phyloP scores from a whole-genome alignment of 805 yeast genomes.

The Metschnikowia vanudenii region DNA sequence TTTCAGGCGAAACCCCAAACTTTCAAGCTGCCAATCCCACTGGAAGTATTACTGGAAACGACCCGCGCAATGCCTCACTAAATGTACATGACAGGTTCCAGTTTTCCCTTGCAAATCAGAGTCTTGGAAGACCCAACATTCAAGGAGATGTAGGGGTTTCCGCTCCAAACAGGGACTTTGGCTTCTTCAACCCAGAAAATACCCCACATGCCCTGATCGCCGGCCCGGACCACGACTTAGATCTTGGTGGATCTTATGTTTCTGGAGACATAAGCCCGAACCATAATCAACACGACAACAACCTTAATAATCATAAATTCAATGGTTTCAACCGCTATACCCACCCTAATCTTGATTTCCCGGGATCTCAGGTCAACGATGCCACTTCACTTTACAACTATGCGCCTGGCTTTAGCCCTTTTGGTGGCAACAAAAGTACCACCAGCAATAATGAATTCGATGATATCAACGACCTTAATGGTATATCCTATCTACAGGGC shows the following conservation, averaged over 20 bases:
- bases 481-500: not conserved
- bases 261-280: slow-evolving; percentile 6
- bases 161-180: not conserved
- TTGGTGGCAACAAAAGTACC: not conserved
- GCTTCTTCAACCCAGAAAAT: not conserved
- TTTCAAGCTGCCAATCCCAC: not conserved
- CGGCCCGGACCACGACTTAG: not conserved
- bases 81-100: slow-evolving; percentile 2
- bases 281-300: not conserved
- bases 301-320: not conserved
- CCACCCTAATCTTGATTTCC: not conserved
- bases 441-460: not conserved
- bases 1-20: not conserved
- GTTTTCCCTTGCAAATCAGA: not conserved
- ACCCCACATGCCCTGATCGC: not conserved
- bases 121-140: not conserved
- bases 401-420: slow-evolving; percentile 1
- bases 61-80: not conserved
- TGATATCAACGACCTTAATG: no score
- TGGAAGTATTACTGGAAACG: not conserved
- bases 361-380: not conserved
- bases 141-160: not conserved
- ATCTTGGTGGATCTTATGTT: not conserved
- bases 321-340: not conserved
- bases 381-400: not conserved